Percentiles rank a stretch among this genome's conserved stretches.
phyloP scores from a whole-genome alignment of 1,284 basidiomycete species.

The Kalmanozyma brasiliensis region DNA sequence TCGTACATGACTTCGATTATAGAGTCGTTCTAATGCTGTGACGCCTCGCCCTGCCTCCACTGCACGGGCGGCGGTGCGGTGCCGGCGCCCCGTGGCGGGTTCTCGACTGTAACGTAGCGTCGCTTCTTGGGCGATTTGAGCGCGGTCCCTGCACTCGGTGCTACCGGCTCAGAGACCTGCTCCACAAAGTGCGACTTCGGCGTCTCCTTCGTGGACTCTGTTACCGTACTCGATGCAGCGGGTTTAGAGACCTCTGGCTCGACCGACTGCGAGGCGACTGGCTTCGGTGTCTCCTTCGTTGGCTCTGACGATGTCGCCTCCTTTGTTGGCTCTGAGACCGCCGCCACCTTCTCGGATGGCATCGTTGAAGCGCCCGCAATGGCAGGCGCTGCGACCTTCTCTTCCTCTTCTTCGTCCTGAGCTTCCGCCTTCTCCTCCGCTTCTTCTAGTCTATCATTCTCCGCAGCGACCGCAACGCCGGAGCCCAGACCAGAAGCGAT shows the following conservation, averaged over 20 bases:
- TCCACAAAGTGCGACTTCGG: constrained; percentile 16
- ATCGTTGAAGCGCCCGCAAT: neutral
- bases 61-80: constrained; percentile 36
- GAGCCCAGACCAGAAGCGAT: constrained; percentile 27
- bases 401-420: constrained; percentile 7
- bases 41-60: constrained; percentile 19
- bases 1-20: too few relatives aligned
- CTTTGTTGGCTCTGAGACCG: neutral
- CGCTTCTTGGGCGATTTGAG: constrained; percentile 18
- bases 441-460: constrained; percentile 20
- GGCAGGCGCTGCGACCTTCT: neutral
- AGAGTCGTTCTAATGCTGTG: constrained; percentile 2
- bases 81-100: constrained; percentile 37
- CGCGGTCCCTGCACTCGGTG: neutral
- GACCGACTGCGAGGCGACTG: constrained; percentile 15
- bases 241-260: too few relatives aligned
- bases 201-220: neutral
- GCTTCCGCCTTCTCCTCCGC: constrained; percentile 22
- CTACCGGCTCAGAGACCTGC: neutral
- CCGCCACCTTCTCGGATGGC: neutral
- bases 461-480: constrained; percentile 18
- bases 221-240: too few relatives aligned
- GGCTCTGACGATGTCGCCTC: neutral
- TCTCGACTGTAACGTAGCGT: constrained; percentile 37
- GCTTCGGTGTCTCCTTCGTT: neutral